Base-by-base conservation (phyloP, 805 yeast species). In the Lachancea kluyveri region DNA sequence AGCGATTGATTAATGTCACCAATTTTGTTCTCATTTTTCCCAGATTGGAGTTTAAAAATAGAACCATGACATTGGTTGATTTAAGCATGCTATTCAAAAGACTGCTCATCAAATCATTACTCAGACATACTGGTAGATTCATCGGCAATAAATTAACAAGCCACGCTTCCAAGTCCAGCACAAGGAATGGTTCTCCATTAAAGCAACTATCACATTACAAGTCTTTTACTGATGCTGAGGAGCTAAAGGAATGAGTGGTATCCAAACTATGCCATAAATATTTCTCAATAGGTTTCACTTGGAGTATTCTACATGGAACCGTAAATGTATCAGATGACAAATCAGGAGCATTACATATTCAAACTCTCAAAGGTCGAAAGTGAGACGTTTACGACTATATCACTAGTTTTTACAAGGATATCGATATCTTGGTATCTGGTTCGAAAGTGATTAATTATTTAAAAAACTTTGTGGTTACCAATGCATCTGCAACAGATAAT, bases 51-150 rank as follows among this genome's bases (percentile, higher is more conserved):
- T 73, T 80, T 46, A 48, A 57, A 21, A 76, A 80, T 52, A 74
- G 73, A 62, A 69, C 81, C 4, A 79, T 94, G 83, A 75, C 87
- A 1, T 63, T 73, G 29, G 62, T 75, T 33, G 96, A 88, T 43
- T 59, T 88, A 24, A 64, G 79, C 2, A 48, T 70, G 45, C 67
- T 72, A 18, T 48, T 88, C 34, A 77, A 79, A 51, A 79, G 74
- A 48, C 77, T 75, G 21, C 47, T 79, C n/a, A 57, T 77, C 22
- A 76, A 69, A 48, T 64, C 77, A 1, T 55, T 80, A 13, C 43
- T 80, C 33, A 65, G 64, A 27, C 86, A 81, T 45, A 70, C 88
- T 0, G 96, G 95, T 3, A 75, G 79, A 36, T 72, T 90, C 30
- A 51, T 88, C 21, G 77, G 81, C n/a, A 85, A 85, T 51, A 86